Conservation (phyloP, 306 rosid species). For the Astragalus membranaceus region DNA sequence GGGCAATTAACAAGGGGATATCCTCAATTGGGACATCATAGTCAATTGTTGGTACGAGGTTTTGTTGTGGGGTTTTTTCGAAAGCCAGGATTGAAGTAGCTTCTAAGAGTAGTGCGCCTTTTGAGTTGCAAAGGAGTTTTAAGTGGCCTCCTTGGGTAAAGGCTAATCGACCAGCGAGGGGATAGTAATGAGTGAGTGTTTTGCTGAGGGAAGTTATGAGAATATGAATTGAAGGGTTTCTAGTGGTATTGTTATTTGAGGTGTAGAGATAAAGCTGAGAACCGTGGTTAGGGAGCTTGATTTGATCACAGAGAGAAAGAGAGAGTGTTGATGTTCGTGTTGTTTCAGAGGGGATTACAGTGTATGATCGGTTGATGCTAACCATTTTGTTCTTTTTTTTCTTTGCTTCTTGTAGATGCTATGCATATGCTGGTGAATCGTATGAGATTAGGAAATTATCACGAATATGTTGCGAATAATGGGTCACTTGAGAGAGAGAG, state of each 20-base stretch:
- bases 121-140: constrained; percentile 19
- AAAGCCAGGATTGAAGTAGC: not conserved
- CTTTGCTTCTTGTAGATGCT: not conserved
- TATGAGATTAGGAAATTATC: too few species aligned
- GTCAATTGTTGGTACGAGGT: constrained; percentile 21
- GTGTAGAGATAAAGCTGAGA: constrained; percentile 10
- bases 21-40: constrained; percentile 18
- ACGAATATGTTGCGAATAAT: too few species aligned
- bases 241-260: not conserved
- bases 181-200: constrained; percentile 14
- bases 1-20: constrained; percentile 20
- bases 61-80: not conserved
- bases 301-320: constrained; percentile 27
- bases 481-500: too few species aligned
- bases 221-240: not conserved
- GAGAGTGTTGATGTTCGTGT: constrained; percentile 15
- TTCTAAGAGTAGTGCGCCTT: constrained; percentile 15
- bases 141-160: not conserved
- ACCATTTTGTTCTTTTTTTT: not conserved
- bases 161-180: constrained; percentile 19
- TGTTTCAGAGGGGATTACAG: not conserved
- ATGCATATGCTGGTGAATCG: too few species aligned
- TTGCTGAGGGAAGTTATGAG: constrained; percentile 20
- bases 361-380: not conserved
- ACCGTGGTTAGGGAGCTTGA: constrained; percentile 24